Base-by-base conservation (phyloP, 805 yeast species). In the Candida hispaniensis region DNA sequence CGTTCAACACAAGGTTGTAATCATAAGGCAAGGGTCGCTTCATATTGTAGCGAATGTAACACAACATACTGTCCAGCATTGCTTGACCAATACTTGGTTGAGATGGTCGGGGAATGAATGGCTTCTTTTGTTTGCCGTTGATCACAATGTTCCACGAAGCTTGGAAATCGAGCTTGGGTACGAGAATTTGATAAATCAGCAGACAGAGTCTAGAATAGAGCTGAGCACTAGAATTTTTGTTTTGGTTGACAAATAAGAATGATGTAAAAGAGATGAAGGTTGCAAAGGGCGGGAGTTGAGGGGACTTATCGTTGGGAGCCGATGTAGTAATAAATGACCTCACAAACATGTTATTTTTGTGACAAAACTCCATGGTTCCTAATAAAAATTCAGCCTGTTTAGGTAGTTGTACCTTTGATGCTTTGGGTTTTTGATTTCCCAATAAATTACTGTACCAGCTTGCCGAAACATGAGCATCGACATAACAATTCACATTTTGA, bases 291-390 rank as follows among this genome's bases (percentile, higher is more conserved):
- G 52, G 41, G 11, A 41, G 40, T 24, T 42, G 27, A 7, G 27
- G 7, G 13, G 22, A 12, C 14, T 26, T 11, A 26, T 32, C 11
- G 12, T 10, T n/a, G 16, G 20, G 52, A 40, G 11, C 52, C 48
- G 11, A 47, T 43, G 44, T 25, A 42, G 40, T 17, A 23, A 32
- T 32, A 11, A 32, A 28, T 1, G 36, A 23, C n/a, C 48, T 35
- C 5, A 55, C 45, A 41, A 60, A 61, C 22, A 49, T 46, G 14
- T 50, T 48, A 43, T 61, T 61, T 20, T 52, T 53, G n/a, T 46
- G 46, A 4, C 48, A 44, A 30, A 61, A 60, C 36, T 57, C 60
- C 39, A 56, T 51, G 12, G 54, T 43, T 6, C 46, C 58, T 30
- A 46, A 49, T 16, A 42, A 39, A 14, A 36, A 35, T n/a, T n/a